phyloP scores from a whole-genome alignment of 371 early-diverging fungal species.

The Mucor lusitanicus region DNA sequence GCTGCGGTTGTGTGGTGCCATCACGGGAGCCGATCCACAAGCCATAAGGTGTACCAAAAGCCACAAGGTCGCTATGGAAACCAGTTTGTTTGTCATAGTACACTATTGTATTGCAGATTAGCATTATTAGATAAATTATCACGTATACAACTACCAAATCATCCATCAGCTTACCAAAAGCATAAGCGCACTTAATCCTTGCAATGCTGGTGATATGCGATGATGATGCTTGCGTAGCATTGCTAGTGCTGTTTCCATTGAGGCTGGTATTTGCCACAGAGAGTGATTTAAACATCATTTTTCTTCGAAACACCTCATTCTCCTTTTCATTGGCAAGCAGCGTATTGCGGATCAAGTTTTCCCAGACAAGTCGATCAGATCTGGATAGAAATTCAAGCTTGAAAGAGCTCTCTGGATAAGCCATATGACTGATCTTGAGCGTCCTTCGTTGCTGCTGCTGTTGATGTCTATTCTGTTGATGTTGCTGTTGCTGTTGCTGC shows the following conservation, averaged over 20 bases:
- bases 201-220: background rate
- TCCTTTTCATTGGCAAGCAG: background rate
- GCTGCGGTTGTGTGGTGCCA: conserved; percentile 5
- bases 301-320: background rate
- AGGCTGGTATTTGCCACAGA: background rate
- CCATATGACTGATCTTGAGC: conserved; percentile 17
- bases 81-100: background rate
- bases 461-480: background rate
- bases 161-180: conserved; percentile 28
- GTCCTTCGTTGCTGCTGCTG: conserved; percentile 9
- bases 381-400: conserved; percentile 13
- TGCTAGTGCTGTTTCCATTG: background rate
- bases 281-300: background rate
- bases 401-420: conserved; percentile 18
- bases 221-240: too few species aligned
- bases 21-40: conserved; percentile 31
- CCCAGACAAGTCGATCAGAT: conserved; percentile 16
- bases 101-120: background rate
- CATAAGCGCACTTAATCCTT: conserved; percentile 5
- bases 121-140: too few species aligned
- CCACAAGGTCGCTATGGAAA: background rate
- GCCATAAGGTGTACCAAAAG: conserved; percentile 27
- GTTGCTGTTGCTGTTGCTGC: background rate
- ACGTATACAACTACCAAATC: too few species aligned
- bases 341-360: conserved; percentile 5